Evolutionary conservation across 257 asterid species (phyloP), one percentile per base, ranked within the genome.

Genomic region (Striga asiatica): DNA sequence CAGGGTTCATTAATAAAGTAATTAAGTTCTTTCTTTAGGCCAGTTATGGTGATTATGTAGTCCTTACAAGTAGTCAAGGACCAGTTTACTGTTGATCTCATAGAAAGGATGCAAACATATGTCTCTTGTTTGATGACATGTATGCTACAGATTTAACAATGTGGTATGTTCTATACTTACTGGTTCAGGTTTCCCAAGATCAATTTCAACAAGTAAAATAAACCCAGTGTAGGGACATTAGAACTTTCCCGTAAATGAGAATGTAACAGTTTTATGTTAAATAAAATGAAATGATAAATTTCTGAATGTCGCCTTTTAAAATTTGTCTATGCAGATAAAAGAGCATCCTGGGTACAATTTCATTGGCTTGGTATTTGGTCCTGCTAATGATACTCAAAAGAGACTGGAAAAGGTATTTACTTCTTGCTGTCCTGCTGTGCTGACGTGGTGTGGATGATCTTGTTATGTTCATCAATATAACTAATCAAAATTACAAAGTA

Each of bases 341-440:
- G 93, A 81, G 41, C 68, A 74, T 74, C 91, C 89, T 32, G 83
- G 81, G 24, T 80, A 76, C 72, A 76, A 76, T 75, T 78, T 83
- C 46, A 54, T 78, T 57, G 77, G 81, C 66, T 76, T 81, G 63
- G 65, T 89, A 54, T 76, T 77, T 74, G 94, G 92, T 58, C 73
- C 81, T 35, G 75, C 75, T 31, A 79, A 68, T 37, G 94, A 86
- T 75, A 81, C 88, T 58, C 91, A 68, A 60, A 85, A 78, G 78
- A 81, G 81, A 69, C 71, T 89, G 62, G 96, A 89, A 72, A 89
- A 89, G 97, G 97, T 89, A 64, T 54, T 10, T 43, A 9, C 46
- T 50, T 51, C 48, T 58, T 11, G 10, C 58, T 50, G 7, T 43
- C 16, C 19, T n/a, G n/a, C 43, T 42, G 39, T 66, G 25, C 39